Conservation (phyloP, 2,329 filamentous ascomycete species). For the Hymenotorrendiella dingleyae region DNA sequence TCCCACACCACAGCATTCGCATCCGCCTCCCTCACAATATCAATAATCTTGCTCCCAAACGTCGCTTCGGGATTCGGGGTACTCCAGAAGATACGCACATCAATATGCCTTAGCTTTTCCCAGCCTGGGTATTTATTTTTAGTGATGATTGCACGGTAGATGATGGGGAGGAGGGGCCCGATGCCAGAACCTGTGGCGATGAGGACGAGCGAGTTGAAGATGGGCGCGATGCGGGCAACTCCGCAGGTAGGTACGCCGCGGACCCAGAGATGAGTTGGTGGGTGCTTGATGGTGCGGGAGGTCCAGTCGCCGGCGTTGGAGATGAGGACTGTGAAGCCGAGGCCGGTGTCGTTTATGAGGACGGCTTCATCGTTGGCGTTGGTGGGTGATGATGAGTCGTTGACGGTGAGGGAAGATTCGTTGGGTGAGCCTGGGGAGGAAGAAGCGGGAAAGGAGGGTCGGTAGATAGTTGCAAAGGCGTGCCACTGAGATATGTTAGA, state of each 20-base stretch:
- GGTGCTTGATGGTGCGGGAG: conserved; percentile 51
- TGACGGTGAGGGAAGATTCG: too few species aligned
- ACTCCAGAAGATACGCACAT: conserved; percentile 32
- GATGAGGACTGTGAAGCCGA: conserved; percentile 62
- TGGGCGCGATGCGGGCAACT: conserved; percentile 58
- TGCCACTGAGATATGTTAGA: too few species aligned
- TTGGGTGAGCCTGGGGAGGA: too few species aligned
- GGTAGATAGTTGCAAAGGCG: conserved; percentile 68
- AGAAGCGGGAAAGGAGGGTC: conserved; percentile 35
- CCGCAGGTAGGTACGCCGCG: conserved; percentile 62
- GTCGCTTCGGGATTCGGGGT: conserved; percentile 31
- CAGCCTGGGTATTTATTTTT: neutral
- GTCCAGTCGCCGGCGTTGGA: conserved; percentile 77
- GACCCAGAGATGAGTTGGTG: conserved; percentile 59
- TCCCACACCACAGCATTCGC: conserved; percentile 32
- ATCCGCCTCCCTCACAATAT: conserved; percentile 29
- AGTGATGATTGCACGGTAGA: conserved; percentile 11
- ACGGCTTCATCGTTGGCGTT: neutral
- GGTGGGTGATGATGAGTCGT: too few species aligned
- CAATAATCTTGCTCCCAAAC: conserved; percentile 32
- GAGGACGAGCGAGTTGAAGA: conserved; percentile 61
- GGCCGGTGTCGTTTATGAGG: conserved; percentile 34
- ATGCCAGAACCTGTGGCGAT: conserved; percentile 71
- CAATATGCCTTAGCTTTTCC: conserved; percentile 11
- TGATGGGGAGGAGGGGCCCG: conserved; percentile 51